Base-by-base conservation (phyloP, 768 basidiomycete species). In the Tylopilus rubrobrunneus region DNA sequence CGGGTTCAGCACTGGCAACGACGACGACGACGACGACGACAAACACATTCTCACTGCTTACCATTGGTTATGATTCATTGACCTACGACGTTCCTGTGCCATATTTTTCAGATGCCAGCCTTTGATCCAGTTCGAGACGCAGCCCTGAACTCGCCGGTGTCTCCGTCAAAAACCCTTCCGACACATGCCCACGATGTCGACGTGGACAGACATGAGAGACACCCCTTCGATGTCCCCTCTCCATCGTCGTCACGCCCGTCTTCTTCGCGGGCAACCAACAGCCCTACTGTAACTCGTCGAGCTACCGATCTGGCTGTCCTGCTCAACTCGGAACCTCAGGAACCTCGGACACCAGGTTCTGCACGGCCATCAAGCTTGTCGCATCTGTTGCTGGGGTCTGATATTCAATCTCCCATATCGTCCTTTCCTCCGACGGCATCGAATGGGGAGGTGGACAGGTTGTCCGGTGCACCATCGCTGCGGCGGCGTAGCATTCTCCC, bases 111-210 rank as follows among this genome's bases (percentile, higher is more conserved):
- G 42, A 70, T 70, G 68, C 68, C 68, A 48, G 68, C 88, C 61
- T 89, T 90, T 78, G 89, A 91, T 78, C 88, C 89, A 63, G 88
- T 92, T 57, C 81, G 89, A 69, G 89, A 91, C 78, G 89, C 89
- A 57, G 86, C 89, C 64, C 80, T 87, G 62, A 88, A 88, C 71
- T 87, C 86, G 41, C 88, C 88, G 29, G 69, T 83, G 62, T 76
- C 78, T 39, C 76, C 76, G 59, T 66, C 77, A 46, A 72, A 71
- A 62, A 52, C 74, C 57, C 73, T 76, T 49, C 62, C 62, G 36
- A 5, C 29, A 21, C 61, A 67, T 45, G 45, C 56, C 31, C 54
- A 69, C 49, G 65, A 63, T 55, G 55, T 47, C 54, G 71, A 68
- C 55, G 5, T 28, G 47, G 66, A 65, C 41, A 69, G 63, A 52